A percentile compares a stretch with the other conserved stretches of the same genome.
Conservation (phyloP, 169 alveolate genomes). For the Plasmodium gonderi region DNA sequence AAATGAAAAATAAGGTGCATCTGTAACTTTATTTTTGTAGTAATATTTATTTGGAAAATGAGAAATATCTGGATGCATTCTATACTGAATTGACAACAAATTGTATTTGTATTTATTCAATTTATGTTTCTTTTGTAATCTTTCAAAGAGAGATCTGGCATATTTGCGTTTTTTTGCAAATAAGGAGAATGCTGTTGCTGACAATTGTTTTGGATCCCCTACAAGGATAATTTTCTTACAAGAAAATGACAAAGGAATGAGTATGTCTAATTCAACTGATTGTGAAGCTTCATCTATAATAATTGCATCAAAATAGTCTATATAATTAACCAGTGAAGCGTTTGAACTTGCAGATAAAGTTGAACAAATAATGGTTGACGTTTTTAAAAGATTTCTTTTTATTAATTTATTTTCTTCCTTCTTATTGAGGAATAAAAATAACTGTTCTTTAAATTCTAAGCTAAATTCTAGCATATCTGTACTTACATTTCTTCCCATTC, state of each 20-base stretch:
- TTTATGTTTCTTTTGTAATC: constrained; percentile 84
- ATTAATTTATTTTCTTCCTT: constrained; percentile 29
- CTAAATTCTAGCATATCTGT: constrained; percentile 90
- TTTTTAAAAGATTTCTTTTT: constrained; percentile 84
- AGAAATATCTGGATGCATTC: constrained; percentile 98
- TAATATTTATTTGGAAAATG: constrained; percentile 93
- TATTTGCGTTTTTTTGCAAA: constrained; percentile 86
- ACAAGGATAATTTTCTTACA: constrained; percentile 92
- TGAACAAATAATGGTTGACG: constrained; percentile 90
- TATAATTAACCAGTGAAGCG: constrained; percentile 81
- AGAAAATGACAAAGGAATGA: constrained; percentile 87
- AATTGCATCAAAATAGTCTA: constrained; percentile 92
- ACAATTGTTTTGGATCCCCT: constrained; percentile 97
- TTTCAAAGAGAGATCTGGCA: constrained; percentile 90
- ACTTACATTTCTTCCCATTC: constrained; percentile 93
- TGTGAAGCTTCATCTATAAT: constrained; percentile 99
- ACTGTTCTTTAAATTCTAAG: constrained; percentile 87
- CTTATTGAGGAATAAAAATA: constrained; percentile 72
- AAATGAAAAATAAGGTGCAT: constrained; percentile 67
- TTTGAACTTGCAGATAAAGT: constrained; percentile 93
- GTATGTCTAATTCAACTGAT: constrained; percentile 88
- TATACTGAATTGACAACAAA: constrained; percentile 92
- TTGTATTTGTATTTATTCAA: constrained; percentile 80
- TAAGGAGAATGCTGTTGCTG: constrained; percentile 96
- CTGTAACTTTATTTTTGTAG: constrained; percentile 86